phyloP scores from a whole-genome alignment of 352 stramenopile species.

The Phytophthora kernoviae region DNA sequence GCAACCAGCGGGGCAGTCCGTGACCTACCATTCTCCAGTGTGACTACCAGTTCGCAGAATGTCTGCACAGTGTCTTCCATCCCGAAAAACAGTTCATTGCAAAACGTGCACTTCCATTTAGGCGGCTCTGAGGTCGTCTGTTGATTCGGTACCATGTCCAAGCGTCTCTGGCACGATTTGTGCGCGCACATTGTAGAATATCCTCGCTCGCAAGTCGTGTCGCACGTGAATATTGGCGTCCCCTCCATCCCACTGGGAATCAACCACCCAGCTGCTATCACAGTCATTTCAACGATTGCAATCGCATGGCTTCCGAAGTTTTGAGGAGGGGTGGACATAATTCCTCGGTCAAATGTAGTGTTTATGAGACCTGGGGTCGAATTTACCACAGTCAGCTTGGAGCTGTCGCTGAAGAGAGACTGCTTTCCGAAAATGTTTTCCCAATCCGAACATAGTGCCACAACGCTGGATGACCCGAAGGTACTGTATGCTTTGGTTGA shows the following conservation, averaged over 20 bases:
- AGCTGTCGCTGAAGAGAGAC: slow-evolving; percentile 48
- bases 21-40: slow-evolving; percentile 45
- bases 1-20: slow-evolving; percentile 22
- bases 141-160: slow-evolving; percentile 23
- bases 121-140: slow-evolving; percentile 5
- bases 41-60: slow-evolving; percentile 45
- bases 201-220: slow-evolving; percentile 49
- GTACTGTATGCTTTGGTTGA: slow-evolving; percentile 17
- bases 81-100: slow-evolving; percentile 57
- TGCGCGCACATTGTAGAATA: slow-evolving; percentile 57
- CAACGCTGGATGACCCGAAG: slow-evolving; percentile 26
- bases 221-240: slow-evolving; percentile 26
- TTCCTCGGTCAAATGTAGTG: slow-evolving; percentile 21
- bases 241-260: slow-evolving; percentile 29
- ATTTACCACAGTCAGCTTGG: slow-evolving; percentile 54
- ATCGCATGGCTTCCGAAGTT: slow-evolving; percentile 17
- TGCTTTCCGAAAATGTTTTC: slow-evolving; percentile 65
- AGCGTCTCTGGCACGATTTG: slow-evolving; percentile 24
- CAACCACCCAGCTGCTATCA: slow-evolving; percentile 54
- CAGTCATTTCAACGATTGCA: slow-evolving; percentile 32
- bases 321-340: not conserved
- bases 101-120: slow-evolving; percentile 62
- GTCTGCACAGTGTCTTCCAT: slow-evolving; percentile 54
- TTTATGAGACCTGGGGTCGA: slow-evolving; percentile 48
- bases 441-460: slow-evolving; percentile 72